Evolutionary conservation across 352 stramenopile genomes (phyloP), one percentile per base, ranked within the genome.

Genomic region (Pythium rishiriense): DNA sequence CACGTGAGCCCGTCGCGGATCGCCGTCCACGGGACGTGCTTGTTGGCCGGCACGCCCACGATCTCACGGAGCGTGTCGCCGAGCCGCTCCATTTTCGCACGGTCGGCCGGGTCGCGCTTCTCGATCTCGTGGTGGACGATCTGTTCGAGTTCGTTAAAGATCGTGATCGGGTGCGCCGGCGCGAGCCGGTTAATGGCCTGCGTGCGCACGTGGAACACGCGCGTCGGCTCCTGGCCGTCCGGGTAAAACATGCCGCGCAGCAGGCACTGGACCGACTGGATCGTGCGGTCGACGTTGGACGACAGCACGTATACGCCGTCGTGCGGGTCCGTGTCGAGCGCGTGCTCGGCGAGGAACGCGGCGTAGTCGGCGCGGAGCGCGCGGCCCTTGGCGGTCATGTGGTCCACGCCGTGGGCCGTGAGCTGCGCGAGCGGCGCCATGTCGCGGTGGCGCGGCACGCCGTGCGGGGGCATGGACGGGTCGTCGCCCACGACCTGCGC

Each of bases 261-360:
- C 8, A 94, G 71, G 47, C 74, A 87, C 70, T 94, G 85, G 42
- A 88, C 83, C 19, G 85, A 94, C 66, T 91, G 74, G 35, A 94
- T 83, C 31, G 78, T 89, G 56, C 85, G 81, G 6, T 83, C 81
- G 1, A 92, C 76, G 62, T 80, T 88, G 54, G 81, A 92, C 41
- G 85, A 92, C 31, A 91, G 74, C 54, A 94, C 80, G 62, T 85
- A 88, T n/a, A 94, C 69, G 66, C 81, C 58, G 24, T 88, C 69
- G 50, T 75, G 73, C 21, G 55, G 53, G 25, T 42, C 28, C 25
- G 42, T 54, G 53, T 57, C 50, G 25, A 63, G 24, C 3, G 49
- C 48, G 19, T 52, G 53, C 26, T 15, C 29, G 17, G 56, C 39
- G 19, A 93, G 11, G 21, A 90, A 64, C 26, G 69, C 42, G 24